A percentile compares a stretch with the other conserved stretches of the same genome.
Evolutionary conservation across 495 filamentous ascomycete species (phyloP).

Genomic region (Penicillium bialowiezense): DNA sequence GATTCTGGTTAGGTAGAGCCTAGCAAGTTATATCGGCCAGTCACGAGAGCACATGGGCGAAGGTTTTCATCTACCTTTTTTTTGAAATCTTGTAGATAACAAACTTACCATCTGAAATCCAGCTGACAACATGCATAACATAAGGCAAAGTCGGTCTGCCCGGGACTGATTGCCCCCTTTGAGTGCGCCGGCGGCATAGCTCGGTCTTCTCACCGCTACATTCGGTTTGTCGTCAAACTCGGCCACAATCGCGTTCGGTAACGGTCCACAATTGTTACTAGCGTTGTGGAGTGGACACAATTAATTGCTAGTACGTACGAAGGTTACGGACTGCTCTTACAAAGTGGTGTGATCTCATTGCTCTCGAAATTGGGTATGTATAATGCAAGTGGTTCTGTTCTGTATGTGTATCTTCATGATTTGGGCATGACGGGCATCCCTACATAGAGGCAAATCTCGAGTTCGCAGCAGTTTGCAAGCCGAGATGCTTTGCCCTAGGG

Average conservation of each 20-base stretch:
- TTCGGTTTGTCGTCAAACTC: not conserved
- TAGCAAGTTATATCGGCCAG: no score
- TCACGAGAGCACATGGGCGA: no score
- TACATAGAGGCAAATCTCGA: not conserved
- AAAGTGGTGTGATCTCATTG: conserved; percentile 1
- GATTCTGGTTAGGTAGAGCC: no score
- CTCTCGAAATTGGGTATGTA: no score
- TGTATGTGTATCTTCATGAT: not conserved
- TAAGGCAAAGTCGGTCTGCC: not conserved
- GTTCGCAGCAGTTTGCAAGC: not conserved
- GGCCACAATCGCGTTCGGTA: not conserved
- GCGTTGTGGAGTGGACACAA: not conserved
- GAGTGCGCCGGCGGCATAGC: not conserved
- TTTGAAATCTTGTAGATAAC: no score
- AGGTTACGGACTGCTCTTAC: no score
- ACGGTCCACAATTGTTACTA: not conserved
- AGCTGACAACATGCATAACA: no score
- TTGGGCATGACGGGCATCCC: not conserved
- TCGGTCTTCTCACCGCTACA: conserved; percentile 3
- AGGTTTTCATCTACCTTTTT: no score
- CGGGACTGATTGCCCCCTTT: not conserved
- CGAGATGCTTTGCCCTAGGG: not conserved
- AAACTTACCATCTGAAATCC: no score
- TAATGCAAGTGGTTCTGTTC: not conserved
- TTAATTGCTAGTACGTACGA: not conserved